Evolutionary conservation across 129 eudicot species (phyloP).

Genomic region (Rutidosis leptorrhynchoides): DNA sequence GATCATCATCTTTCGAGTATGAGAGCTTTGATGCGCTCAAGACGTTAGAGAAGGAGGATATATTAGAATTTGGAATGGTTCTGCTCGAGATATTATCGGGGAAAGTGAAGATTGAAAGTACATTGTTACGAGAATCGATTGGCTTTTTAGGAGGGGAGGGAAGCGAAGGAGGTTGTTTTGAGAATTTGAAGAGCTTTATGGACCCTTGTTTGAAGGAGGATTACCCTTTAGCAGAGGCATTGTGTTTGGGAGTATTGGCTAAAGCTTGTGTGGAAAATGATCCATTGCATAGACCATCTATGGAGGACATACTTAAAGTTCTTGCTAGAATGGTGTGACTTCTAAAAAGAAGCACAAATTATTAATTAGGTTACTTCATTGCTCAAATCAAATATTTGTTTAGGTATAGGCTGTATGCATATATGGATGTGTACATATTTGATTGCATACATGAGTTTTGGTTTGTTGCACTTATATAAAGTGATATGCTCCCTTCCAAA

Average conservation of each 20-base stretch:
- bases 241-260: constrained; percentile 77
- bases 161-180: constrained; percentile 71
- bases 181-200: constrained; percentile 54
- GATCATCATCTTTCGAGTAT: constrained; percentile 21
- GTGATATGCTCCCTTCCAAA: too few relatives aligned
- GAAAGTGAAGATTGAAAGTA: constrained; percentile 38
- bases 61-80: constrained; percentile 69
- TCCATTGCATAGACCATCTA: constrained; percentile 66
- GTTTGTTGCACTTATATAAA: too few relatives aligned
- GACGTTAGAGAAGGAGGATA: constrained; percentile 47
- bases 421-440: not conserved
- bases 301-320: constrained; percentile 75
- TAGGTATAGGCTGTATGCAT: not conserved
- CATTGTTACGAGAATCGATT: constrained; percentile 40
- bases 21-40: constrained; percentile 35
- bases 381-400: not conserved
- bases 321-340: constrained; percentile 72
- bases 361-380: not conserved
- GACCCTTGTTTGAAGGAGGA: constrained; percentile 66
- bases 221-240: constrained; percentile 78
- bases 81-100: constrained; percentile 69
- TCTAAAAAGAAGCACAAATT: not conserved
- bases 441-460: not conserved
- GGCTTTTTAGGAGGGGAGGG: constrained; percentile 65
- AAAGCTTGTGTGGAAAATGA: constrained; percentile 73